Evolutionary conservation across 2,329 filamentous ascomycete genomes (phyloP).

Genomic region (Aulographum hederae): DNA sequence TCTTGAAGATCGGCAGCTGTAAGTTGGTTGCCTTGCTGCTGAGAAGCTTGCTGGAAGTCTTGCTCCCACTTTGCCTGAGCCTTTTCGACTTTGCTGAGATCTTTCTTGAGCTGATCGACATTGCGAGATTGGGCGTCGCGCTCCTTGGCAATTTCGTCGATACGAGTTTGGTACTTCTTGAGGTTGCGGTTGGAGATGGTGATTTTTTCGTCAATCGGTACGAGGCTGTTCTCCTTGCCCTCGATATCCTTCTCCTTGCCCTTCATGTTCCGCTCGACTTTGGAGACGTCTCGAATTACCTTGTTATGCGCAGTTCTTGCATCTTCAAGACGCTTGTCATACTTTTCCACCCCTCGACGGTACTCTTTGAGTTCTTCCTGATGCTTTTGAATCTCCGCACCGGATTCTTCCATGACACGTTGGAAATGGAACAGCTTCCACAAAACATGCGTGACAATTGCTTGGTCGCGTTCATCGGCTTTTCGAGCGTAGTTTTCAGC

Average conservation of each 20-base stretch:
- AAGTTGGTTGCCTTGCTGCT: slow-evolving; percentile 71
- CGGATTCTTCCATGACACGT: slow-evolving; percentile 80
- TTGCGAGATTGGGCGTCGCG: slow-evolving; percentile 50
- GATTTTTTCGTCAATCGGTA: slow-evolving; percentile 87
- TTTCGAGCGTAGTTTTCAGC: slow-evolving; percentile 88
- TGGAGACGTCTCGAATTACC: slow-evolving; percentile 56
- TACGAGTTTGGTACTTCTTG: slow-evolving; percentile 46
- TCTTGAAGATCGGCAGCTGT: slow-evolving; percentile 76
- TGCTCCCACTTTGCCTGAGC: slow-evolving; percentile 76
- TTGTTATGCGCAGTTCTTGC: slow-evolving; percentile 71
- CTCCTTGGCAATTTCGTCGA: slow-evolving; percentile 56
- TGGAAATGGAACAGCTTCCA: slow-evolving; percentile 98
- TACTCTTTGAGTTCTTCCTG: slow-evolving; percentile 91
- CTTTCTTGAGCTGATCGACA: slow-evolving; percentile 59
- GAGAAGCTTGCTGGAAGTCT: slow-evolving; percentile 69
- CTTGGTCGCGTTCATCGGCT: slow-evolving; percentile 74
- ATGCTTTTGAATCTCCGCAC: slow-evolving; percentile 74
- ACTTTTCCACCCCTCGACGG: slow-evolving; percentile 70
- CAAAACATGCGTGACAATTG: slow-evolving; percentile 79
- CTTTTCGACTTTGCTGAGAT: slow-evolving; percentile 71
- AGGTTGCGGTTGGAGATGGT: slow-evolving; percentile 56
- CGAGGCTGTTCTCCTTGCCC: slow-evolving; percentile 64
- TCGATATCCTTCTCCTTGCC: slow-evolving; percentile 75
- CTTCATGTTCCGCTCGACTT: slow-evolving; percentile 72
- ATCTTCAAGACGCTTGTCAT: slow-evolving; percentile 60